A percentile compares a stretch with the other conserved stretches of the same genome.
Conservation (phyloP, 139 green algal species). For the Chlamydomonas schloesseri region DNA sequence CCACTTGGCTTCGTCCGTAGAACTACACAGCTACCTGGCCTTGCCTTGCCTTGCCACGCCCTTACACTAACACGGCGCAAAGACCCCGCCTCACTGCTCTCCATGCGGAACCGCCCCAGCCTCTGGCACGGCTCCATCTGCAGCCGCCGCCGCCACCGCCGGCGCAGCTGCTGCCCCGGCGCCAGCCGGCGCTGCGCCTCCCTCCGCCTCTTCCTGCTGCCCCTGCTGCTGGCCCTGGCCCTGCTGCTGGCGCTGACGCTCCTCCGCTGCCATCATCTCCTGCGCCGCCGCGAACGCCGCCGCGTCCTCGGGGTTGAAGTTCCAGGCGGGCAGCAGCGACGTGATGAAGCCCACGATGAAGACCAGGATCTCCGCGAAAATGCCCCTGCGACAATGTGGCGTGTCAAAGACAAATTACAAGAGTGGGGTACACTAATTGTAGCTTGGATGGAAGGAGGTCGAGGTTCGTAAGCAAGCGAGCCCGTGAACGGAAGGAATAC, state of each 20-base stretch:
- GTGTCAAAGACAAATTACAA: too few species aligned
- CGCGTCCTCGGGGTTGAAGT: slow-evolving; percentile 80
- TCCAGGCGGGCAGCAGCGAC: slow-evolving; percentile 84
- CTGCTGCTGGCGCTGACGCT: slow-evolving; percentile 25
- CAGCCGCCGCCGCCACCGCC: background rate
- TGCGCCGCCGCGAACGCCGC: slow-evolving; percentile 66
- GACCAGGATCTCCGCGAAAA: slow-evolving; percentile 70
- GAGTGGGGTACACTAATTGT: background rate
- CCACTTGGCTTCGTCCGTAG: too few species aligned
- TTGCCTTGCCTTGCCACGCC: too few species aligned
- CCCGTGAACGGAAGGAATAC: too few species aligned
- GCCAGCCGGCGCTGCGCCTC: background rate
- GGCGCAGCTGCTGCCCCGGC: background rate
- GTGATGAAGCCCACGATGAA: slow-evolving; percentile 85
- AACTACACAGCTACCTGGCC: too few species aligned
- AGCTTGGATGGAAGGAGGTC: too few species aligned
- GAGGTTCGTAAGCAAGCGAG: too few species aligned
- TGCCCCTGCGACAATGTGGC: slow-evolving; percentile 29
- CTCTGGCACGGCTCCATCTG: too few species aligned
- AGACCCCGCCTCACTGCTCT: too few species aligned
- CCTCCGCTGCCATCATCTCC: slow-evolving; percentile 52
- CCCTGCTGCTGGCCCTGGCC: background rate
- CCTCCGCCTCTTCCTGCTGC: background rate
- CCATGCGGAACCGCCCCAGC: too few species aligned
- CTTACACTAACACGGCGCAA: too few species aligned